Percentiles rank a stretch among this genome's conserved stretches.
Conservation (phyloP, 2,329 filamentous ascomycete species). For the Botryotinia calthae region DNA sequence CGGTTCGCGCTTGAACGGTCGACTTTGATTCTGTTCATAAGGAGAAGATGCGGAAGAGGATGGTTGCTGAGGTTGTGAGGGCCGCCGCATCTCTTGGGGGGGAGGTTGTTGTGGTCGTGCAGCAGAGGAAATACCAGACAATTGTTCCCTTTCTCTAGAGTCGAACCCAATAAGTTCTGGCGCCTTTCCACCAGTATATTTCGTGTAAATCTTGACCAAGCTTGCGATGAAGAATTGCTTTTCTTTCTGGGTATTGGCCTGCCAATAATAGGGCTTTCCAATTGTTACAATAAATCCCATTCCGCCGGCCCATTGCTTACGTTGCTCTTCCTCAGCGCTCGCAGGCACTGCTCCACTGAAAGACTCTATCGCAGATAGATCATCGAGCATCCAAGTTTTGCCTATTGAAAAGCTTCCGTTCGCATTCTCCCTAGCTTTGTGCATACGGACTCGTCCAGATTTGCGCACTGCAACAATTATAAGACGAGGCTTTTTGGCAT, state of each 20-base stretch:
- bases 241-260: conserved; percentile 88
- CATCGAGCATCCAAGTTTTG: conserved; percentile 97
- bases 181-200: conserved; percentile 84
- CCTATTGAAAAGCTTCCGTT: conserved; percentile 96
- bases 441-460: conserved; percentile 88
- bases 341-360: conserved; percentile 63
- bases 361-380: conserved; percentile 79
- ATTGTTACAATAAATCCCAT: conserved; percentile 85
- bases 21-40: conserved; percentile 32
- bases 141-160: conserved; percentile 69
- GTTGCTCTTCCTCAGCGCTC: conserved; percentile 58
- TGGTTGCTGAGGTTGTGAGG: conserved; percentile 25
- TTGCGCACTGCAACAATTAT: conserved; percentile 93
- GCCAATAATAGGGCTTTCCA: conserved; percentile 95
- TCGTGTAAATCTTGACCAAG: conserved; percentile 91
- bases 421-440: conserved; percentile 93
- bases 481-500: conserved; percentile 81
- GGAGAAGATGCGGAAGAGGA: conserved; percentile 25
- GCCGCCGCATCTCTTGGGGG: conserved; percentile 25
- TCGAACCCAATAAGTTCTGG: conserved; percentile 84
- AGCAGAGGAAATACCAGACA: conserved; percentile 55
- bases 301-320: conserved; percentile 74
- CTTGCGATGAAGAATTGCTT: conserved; percentile 99
- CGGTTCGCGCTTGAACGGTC: conserved; percentile 31
- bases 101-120: conserved; percentile 26